Evolutionary conservation across 371 early-diverging fungal genomes (phyloP), one percentile per base, ranked within the genome.

Genomic region (Mucor lusitanicus): DNA sequence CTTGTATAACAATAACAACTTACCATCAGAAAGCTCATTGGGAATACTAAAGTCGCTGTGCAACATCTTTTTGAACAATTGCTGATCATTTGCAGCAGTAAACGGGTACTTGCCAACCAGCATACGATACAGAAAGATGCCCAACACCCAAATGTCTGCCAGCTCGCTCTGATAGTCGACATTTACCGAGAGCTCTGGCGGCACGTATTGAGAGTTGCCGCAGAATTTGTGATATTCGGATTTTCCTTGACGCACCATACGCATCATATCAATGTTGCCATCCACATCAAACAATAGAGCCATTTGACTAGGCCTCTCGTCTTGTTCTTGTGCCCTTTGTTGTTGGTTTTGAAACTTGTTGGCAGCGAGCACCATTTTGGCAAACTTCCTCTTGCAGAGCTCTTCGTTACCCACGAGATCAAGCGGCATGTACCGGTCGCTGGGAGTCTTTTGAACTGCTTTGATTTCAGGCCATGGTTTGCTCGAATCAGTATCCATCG

Each of bases 61-160:
- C 11, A 72, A 48, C 83, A 82, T 82, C 39, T 78, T 78, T 42
- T 71, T 69, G 42, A 82, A 76, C 44, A 82, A 27, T 37, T 67
- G 69, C 17, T 73, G 71, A 63, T 82, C 75, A 39, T 76, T 80
- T 6, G 72, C 35, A n/a, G 80, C 80, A 6, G 32, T 39, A 55
- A 82, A 82, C 1, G 83, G 83, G 58, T 75, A 78, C 11, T 66
- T 69, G 48, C 80, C 80, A 23, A 71, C 67, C 25, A 79, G 65
- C 73, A 82, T 74, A 13, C 74, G 60, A 54, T 77, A 82, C 2
- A 82, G 46, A 3, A 71, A 75, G n/a, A 82, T 65, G 9, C 83
- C 83, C 3, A 82, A 63, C 2, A 78, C 72, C 83, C 83, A 82
- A 12, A 82, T 68, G 58, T 76, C 83, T n/a, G 73, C 75, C 37